Conservation (phyloP, 768 basidiomycete genomes). For the Panaeolus cyanescens region DNA sequence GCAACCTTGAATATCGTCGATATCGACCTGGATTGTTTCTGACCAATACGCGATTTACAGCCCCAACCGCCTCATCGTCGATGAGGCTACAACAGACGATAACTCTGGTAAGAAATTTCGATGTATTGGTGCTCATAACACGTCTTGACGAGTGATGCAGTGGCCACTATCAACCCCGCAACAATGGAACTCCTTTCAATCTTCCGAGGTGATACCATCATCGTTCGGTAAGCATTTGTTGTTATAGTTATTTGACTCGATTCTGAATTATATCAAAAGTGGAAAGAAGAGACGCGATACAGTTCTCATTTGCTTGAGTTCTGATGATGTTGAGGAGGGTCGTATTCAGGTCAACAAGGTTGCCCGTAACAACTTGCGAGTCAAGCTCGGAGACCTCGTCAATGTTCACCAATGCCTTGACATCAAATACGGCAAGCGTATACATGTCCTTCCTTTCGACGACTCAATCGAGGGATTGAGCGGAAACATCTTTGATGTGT, state of each 20-base stretch:
- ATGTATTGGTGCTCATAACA: not conserved
- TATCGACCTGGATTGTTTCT: constrained; percentile 5
- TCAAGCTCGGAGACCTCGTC: constrained; percentile 96
- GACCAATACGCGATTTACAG: constrained; percentile 43
- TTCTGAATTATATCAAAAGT: constrained; percentile 37
- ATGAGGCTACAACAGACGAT: constrained; percentile 92
- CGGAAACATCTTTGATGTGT: constrained; percentile 98
- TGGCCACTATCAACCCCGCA: constrained; percentile 92
- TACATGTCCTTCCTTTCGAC: constrained; percentile 96
- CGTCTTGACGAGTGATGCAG: constrained; percentile 38
- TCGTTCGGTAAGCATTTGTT: constrained; percentile 69
- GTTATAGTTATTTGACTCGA: not conserved
- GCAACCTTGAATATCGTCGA: constrained; percentile 5
- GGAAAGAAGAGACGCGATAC: constrained; percentile 98
- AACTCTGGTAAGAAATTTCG: constrained; percentile 73
- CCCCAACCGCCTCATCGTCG: constrained; percentile 96
- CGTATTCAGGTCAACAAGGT: constrained; percentile 99
- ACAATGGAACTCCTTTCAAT: constrained; percentile 95
- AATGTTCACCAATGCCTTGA: constrained; percentile 95
- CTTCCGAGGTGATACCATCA: constrained; percentile 97
- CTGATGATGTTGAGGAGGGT: constrained; percentile 97
- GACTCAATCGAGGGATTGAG: constrained; percentile 98
- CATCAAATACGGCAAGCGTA: constrained; percentile 98
- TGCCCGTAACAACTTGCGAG: constrained; percentile 97
- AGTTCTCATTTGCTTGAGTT: constrained; percentile 93